Base-by-base conservation (phyloP, 192 early-diverging fungal species). In the Backusella parvicylindrica region DNA sequence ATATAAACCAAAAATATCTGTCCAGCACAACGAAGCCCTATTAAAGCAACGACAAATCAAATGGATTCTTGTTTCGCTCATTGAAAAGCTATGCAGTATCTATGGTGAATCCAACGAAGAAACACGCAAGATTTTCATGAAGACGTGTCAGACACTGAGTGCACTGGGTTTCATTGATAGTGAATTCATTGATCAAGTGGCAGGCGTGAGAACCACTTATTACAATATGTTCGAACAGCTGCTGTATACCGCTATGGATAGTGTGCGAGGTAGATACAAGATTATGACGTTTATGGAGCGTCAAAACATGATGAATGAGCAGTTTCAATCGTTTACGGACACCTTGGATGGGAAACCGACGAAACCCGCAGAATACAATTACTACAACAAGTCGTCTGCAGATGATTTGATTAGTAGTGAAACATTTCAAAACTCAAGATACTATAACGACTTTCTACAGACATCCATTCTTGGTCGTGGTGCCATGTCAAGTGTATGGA, bases 11-110 rank as follows among this genome's bases (percentile, higher is more conserved):
- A 70, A 69, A n/a, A 60, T 60, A 26, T 60, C 53, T 0, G 53
- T 60, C 53, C 53, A 43, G 12, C 41, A 60, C 11, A 30, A 47
- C 2, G 18, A 41, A 47, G 21, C 18, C 21, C 43, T 56, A 0
- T n/a, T 47, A 60, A 60, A 60, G 11, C 53, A 72, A 23, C 72
- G 84, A 40, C 94, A 95, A 77, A 91, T 91, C 32, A 86, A 91
- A 21, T 80, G 97, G 26, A 81, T 98, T 3, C 84, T 98, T 26
- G 95, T 98, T 0, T 91, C 94, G 23, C 79, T 98, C 36, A 83
- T 98, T 1, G 96, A 98, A 69, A 95, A 95, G 79, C 96, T 95
- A 84, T 95, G 94, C 77, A 79, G 88, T 26, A 82, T 96, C 30
- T 96, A 97, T 78, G 95, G 94, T 75, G 89, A 95, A 64, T 89